These are phyloP conservation scores for Yarrowia keelungensis DNA, from an alignment of 805 yeast genomes.

Conservation along the genomic window DNA sequence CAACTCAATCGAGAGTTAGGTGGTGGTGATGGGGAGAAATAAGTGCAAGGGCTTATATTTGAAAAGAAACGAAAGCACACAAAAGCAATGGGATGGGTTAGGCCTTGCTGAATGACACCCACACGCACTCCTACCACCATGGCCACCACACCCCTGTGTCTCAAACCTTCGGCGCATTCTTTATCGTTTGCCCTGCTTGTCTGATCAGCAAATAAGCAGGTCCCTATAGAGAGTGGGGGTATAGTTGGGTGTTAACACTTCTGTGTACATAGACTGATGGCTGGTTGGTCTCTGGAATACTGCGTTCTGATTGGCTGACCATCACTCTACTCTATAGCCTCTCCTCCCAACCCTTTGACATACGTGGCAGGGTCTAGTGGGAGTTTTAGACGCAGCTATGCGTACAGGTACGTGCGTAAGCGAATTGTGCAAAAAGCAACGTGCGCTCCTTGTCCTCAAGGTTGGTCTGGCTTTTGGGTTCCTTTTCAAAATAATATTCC, in stretches of 20 bases:
- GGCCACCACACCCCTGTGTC: not conserved
- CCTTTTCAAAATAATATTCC: slow-evolving; percentile 33
- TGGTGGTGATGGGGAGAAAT: not conserved
- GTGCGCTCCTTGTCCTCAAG: not conserved
- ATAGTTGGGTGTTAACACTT: too few relatives aligned
- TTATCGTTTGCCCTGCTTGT: slow-evolving; percentile 38
- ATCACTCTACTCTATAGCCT: too few relatives aligned
- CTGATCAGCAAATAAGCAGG: slow-evolving; percentile 38
- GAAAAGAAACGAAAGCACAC: too few relatives aligned
- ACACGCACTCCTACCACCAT: too few relatives aligned
- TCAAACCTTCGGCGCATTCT: slow-evolving; percentile 12
- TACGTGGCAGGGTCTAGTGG: slow-evolving; percentile 31
- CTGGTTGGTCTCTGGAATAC: not conserved
- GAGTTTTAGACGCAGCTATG: not conserved
- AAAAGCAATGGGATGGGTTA: too few relatives aligned
- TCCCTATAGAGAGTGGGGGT: slow-evolving; percentile 13
- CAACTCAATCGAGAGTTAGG: slow-evolving; percentile 24
- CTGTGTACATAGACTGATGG: too few relatives aligned
- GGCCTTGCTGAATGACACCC: too few relatives aligned
- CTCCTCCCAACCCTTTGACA: too few relatives aligned
- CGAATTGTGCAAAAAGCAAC: slow-evolving; percentile 14
- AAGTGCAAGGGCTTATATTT: too few relatives aligned
- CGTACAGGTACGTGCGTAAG: slow-evolving; percentile 23
- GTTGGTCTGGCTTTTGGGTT: slow-evolving; percentile 17
- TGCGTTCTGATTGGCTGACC: too few relatives aligned